These are phyloP conservation scores for Lachnellula arida DNA, from an alignment of 2,329 filamentous ascomycete genomes.

Conservation along the genomic window DNA sequence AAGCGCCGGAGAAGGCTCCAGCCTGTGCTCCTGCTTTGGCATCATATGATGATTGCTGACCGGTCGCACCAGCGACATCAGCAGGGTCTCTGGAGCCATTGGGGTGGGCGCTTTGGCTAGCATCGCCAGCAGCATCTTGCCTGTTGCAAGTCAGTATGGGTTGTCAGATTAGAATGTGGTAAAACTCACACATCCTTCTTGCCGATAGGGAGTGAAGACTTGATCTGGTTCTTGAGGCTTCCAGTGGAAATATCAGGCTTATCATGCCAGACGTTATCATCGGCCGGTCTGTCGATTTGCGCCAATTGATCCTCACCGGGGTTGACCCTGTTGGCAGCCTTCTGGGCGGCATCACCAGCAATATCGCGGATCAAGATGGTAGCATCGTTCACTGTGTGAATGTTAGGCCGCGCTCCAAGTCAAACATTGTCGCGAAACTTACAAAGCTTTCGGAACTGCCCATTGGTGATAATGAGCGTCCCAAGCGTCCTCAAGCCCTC, in stretches of 20 bases:
- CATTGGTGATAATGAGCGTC: slow-evolving; percentile 87
- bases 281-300: slow-evolving; percentile 77
- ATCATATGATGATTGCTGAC: slow-evolving; percentile 42
- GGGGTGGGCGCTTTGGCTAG: slow-evolving; percentile 53
- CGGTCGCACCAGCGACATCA: slow-evolving; percentile 46
- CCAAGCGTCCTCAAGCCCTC: slow-evolving; percentile 85
- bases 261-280: slow-evolving; percentile 93
- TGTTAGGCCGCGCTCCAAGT: slow-evolving; percentile 17
- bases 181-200: background rate
- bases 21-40: slow-evolving; percentile 42
- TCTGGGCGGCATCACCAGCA: slow-evolving; percentile 80
- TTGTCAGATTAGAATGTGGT: background rate
- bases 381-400: slow-evolving; percentile 63
- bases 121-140: slow-evolving; percentile 53
- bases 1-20: slow-evolving; percentile 36
- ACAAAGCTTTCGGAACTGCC: slow-evolving; percentile 51
- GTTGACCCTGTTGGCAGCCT: slow-evolving; percentile 68
- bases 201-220: slow-evolving; percentile 35
- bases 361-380: slow-evolving; percentile 81
- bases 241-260: slow-evolving; percentile 70
- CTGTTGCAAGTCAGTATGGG: slow-evolving; percentile 43
- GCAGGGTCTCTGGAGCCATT: slow-evolving; percentile 48
- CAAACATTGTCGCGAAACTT: background rate
- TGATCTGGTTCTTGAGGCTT: slow-evolving; percentile 63
- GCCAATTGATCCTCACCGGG: slow-evolving; percentile 72